Evolutionary conservation across 495 filamentous ascomycete species (phyloP).

Genomic region (Neurospora pannonica): DNA sequence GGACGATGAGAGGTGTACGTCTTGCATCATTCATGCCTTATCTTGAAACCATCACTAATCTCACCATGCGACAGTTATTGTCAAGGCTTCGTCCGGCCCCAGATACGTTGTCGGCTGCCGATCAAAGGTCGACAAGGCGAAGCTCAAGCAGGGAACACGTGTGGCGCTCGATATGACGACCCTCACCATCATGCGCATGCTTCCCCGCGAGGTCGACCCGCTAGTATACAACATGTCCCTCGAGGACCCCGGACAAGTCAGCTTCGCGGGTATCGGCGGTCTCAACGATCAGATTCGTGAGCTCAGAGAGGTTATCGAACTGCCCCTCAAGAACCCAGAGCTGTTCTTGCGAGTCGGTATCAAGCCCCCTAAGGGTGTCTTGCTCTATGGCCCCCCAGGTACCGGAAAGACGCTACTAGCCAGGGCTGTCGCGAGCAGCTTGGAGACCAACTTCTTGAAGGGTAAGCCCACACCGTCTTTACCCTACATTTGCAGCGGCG

Average conservation of each 20-base stretch:
- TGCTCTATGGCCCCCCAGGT: constrained; percentile 95
- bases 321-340: constrained; percentile 97
- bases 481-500: not conserved
- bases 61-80: constrained; percentile 36
- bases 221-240: constrained; percentile 99
- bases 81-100: constrained; percentile 91
- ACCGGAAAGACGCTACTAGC: constrained; percentile 96
- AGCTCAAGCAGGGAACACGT: constrained; percentile 95
- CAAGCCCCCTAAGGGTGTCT: constrained; percentile 96
- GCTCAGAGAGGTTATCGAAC: constrained; percentile 93
- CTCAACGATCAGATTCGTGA: constrained; percentile 98
- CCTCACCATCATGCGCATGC: constrained; percentile 99
- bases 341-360: constrained; percentile 95
- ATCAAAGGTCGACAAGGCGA: constrained; percentile 92
- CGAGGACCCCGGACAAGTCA: constrained; percentile 95
- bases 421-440: constrained; percentile 87
- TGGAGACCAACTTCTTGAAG: constrained; percentile 98
- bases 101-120: constrained; percentile 98
- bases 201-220: constrained; percentile 96
- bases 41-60: not conserved
- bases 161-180: constrained; percentile 99
- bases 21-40: not conserved
- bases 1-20: constrained; percentile 95
- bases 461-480: constrained; percentile 40
- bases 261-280: constrained; percentile 97